Base-by-base conservation (phyloP, 2,329 filamentous ascomycete genomes). In the Fusarium fujikuroi region DNA sequence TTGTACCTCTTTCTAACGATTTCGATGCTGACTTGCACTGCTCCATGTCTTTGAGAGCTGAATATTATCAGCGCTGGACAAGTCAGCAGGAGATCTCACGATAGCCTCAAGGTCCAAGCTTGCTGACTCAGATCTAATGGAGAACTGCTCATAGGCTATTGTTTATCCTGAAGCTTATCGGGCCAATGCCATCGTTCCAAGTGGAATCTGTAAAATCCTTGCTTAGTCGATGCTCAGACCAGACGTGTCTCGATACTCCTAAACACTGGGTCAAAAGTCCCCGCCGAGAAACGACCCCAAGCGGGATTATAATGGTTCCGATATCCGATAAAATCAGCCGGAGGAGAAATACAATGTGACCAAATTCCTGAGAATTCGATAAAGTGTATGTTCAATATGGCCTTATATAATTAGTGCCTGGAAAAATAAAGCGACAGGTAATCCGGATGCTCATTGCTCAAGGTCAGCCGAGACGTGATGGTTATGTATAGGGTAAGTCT, bases 301-400 rank as follows among this genome's bases (percentile, higher is more conserved):
- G 21, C 30, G 30, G 47, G 16, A 5, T 34, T 6, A 4, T 3
- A 5, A 34, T 19, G 16, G 9, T 14, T 6, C 30, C 47, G 47
- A 50, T 23, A 50, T 50, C 47, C 47, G 47, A 50, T 19, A 14
- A 23, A 10, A 3, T 36, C 0, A 3, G 18, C 9, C 8, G 2
- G 1, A 52, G 10, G 12, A 14, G 3, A 23, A 18, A 21, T 4
- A 12, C 7, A 2, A 50, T 7, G n/a, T 9, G 21, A 0, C 7
- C 2, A n/a, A 14, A 9, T 5, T 9, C 2, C 0, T 9, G 2
- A 3, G 10, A 9, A 4, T 9, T 32, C 3, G 3, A 14, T 9
- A 2, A 3, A 7, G 2, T 11, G 10, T n/a, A 21, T 47, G 0
- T 15, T 21, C 6, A 15, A 3, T 10, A 3, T 30, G 6, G 0